Base-by-base conservation (phyloP, 768 basidiomycete species). In the Macrolepiota fuliginosa region DNA sequence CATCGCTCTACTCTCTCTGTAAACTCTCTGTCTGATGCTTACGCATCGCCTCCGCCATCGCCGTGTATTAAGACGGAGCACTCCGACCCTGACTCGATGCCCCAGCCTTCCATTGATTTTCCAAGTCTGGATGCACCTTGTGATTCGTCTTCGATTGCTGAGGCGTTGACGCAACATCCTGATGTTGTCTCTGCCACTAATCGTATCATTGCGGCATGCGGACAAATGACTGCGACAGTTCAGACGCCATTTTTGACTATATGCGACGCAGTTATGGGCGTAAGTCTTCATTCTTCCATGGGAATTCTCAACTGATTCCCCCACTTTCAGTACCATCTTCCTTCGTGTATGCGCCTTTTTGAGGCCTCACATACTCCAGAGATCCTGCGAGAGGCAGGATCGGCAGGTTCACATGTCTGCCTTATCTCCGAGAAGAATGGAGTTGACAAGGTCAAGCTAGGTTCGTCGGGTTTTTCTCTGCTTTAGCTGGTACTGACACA, bases 291-390 rank as follows among this genome's bases (percentile, higher is more conserved):
- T 37, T 24, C 42, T 36, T 54, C 46, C 35, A 35, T 53, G 3
- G n/a, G 56, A n/a, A 22, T 24, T 27, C 42, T 62, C 22, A 60
- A 7, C 35, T 53, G 19, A 50, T 42, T 54, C 19, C 22, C 47
- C 63, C 59, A 24, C 40, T 40, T 56, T n/a, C 60, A 91, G 88
- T 91, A 90, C 66, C 87, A 90, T 67, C 76, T 92, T 17, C 88
- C 91, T 0, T 84, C 88, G 3, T 91, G 89, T 68, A 76, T 92
- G 72, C 84, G 90, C 19, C 78, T 92, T 35, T 70, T 92, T 15
- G 90, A 92, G 69, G 86, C 87, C 3, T 82, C 89, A 1, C 87
- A 91, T 67, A 80, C 84, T 27, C 81, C 82, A 6, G 91, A 92
- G 68, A 83, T 91, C 13, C 76, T 92, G 1, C 82, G 87, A 10